Base-by-base conservation (phyloP, 2,329 filamentous ascomycete species). In the Fusarium oligoseptatum region DNA sequence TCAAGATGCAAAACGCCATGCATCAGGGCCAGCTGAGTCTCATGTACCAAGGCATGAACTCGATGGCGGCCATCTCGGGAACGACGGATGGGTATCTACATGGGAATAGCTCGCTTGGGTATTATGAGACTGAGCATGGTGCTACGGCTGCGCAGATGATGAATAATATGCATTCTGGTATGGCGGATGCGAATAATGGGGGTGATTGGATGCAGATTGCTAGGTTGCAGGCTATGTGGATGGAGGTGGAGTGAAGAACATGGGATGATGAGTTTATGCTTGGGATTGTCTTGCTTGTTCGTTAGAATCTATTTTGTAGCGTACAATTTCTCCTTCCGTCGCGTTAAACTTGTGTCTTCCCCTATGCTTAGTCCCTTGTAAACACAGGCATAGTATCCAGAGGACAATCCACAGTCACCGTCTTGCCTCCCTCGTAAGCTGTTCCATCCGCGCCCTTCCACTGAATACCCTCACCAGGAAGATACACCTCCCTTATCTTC, bases 401-500 rank as follows among this genome's bases (percentile, higher is more conserved):
- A 7, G 65, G 65, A 17, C 50, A 41, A 12, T 64, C 50, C 4
- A 64, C 60, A 39, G 60, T 64, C 8, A 58, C 39, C 2, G n/a
- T 36, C 41, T 58, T 50, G 11, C 52, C 65, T 32, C 60, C 65
- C 9, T 48, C 36, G 11, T 58, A 11, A 22, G 57, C 37, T 4
- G 39, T 32, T 5, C 50, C 65, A 17, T 58, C 65, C 1, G 10
- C 24, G 2, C n/a, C 50, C 22, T 67, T 58, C 65, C 65, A 67
- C 22, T 67, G 15, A 36, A 64, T 24, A 6, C 20, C 60, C 10
- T 17, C n/a, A 2, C 52, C 60, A 5, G 90, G 90, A 27, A 92
- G 79, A 77, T 92, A 92, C 0, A 88, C 86, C 7, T 79, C 82
- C 7, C 83, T 83, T 37, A 78, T 84, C 14, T 79, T 82, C 75